Base-by-base conservation (phyloP, 208 protist genomes). In the Leishmania amazonensis region DNA sequence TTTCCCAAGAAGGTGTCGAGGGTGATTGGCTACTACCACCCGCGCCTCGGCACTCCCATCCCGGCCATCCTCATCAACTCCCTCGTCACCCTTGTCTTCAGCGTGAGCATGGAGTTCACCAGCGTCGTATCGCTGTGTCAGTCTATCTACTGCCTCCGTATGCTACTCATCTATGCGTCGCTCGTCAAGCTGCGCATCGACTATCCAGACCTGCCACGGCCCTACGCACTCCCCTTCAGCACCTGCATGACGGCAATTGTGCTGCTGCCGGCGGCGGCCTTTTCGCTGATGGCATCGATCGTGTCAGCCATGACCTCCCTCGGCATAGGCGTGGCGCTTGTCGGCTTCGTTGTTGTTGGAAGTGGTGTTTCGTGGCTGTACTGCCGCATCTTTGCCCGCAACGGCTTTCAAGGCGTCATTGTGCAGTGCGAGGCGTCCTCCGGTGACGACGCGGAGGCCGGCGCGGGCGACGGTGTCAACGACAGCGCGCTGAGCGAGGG, bases 381-480 rank as follows among this genome's bases (percentile, higher is more conserved):
- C 85, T 96, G 93, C 83, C 89, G 87, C 73, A 82, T 91, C 62
- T 87, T 94, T 67, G 93, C 89, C 35, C 84, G 73, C 67, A 90
- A 94, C 80, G 93, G 93, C 65, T 96, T 96, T 67, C 93, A 96
- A 65, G 93, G 93, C 45, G 91, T 94, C 38, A 96, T 96, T 80
- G 93, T 96, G 75, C 80, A 92, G 67, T 94, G 90, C 62, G 90
- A 90, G 49, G 76, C 90, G 40, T 86, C 83, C 53, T 89, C 81
- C 24, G 71, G 79, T 40, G 84, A 85, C 57, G 67, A 87, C 21
- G 80, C 47, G 40, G 81, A 74, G 54, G 65, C 40, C 78, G 83
- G 40, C 5, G 81, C 75, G 15, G 80, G 47, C 28, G 84, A 79
- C 21, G 79, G 72, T 19, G 75, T 31, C 60, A 47, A 75, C 15